These are phyloP conservation scores for Globisporangium takayamanum DNA, from an alignment of 352 stramenopile genomes.

Conservation along the genomic window DNA sequence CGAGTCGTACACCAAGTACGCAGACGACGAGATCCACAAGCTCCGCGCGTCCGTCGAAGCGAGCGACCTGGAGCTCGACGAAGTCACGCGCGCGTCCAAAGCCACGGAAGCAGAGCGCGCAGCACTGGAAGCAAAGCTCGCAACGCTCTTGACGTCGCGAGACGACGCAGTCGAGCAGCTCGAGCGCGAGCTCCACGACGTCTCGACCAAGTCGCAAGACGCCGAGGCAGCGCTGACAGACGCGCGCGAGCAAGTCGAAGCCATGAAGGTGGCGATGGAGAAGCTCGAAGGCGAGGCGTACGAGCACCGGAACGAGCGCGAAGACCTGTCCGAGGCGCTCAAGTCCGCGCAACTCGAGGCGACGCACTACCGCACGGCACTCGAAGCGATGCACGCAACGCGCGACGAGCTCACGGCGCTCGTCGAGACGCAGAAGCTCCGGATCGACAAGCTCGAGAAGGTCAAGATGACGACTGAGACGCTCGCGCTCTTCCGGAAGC, in stretches of 20 bases:
- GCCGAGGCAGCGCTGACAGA: conserved; percentile 11
- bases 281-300: conserved; percentile 47
- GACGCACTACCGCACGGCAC: conserved; percentile 42
- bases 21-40: conserved; percentile 43
- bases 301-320: conserved; percentile 35
- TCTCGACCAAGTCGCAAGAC: conserved; percentile 24
- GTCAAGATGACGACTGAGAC: conserved; percentile 80
- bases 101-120: conserved; percentile 18
- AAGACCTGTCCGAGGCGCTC: conserved; percentile 43
- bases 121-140: conserved; percentile 20
- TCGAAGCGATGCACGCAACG: conserved; percentile 27
- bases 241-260: conserved; percentile 20
- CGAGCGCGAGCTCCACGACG: conserved; percentile 18
- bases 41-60: conserved; percentile 32
- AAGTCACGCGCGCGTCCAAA: background rate
- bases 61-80: conserved; percentile 26
- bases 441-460: conserved; percentile 75
- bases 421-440: conserved; percentile 44
- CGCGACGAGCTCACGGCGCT: conserved; percentile 43
- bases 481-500: conserved; percentile 56
- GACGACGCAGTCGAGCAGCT: conserved; percentile 26
- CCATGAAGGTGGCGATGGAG: conserved; percentile 38
- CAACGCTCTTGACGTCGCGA: conserved; percentile 21
- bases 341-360: conserved; percentile 52
- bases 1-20: conserved; percentile 41